Evolutionary conservation across 2,329 filamentous ascomycete genomes (phyloP).

Genomic region (Fusarium torulosum): DNA sequence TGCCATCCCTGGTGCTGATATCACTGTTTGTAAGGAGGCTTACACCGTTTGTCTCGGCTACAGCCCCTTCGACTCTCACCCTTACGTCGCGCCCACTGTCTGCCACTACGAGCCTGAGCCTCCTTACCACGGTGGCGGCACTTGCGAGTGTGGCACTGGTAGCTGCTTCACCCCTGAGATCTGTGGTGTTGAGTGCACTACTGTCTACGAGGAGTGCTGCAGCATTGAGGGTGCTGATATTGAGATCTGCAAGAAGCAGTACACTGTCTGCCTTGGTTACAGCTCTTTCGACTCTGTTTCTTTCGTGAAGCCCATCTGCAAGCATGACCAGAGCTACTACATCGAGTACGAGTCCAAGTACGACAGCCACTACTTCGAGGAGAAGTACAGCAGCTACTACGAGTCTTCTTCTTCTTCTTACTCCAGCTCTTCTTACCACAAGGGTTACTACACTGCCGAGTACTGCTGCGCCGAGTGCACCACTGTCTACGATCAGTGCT

Average conservation of each 20-base stretch:
- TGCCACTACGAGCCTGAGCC: background rate
- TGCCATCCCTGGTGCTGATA: background rate
- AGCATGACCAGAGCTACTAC: constrained; percentile 34
- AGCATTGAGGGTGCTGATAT: background rate
- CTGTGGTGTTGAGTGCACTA: constrained; percentile 30
- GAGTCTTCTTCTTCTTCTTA: background rate
- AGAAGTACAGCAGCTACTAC: constrained; percentile 20
- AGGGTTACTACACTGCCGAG: constrained; percentile 34
- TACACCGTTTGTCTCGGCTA: constrained; percentile 36
- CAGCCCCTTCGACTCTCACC: constrained; percentile 21
- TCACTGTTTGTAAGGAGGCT: constrained; percentile 15
- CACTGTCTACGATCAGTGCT: constrained; percentile 35
- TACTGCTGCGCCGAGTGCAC: constrained; percentile 37
- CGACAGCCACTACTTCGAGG: constrained; percentile 14
- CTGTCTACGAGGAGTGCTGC: constrained; percentile 32
- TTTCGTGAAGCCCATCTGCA: constrained; percentile 31
- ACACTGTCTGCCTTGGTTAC: constrained; percentile 30
- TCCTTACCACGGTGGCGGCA: background rate
- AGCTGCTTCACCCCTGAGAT: background rate
- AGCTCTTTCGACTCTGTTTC: constrained; percentile 18
- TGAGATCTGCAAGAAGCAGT: constrained; percentile 21
- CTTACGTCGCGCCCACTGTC: constrained; percentile 9
- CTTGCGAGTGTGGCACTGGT: background rate
- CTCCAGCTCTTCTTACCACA: constrained; percentile 12
- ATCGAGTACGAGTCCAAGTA: constrained; percentile 31